Evolutionary conservation across 129 eudicot species (phyloP), one percentile per base, ranked within the genome.

Genomic region (Arctium lappa): DNA sequence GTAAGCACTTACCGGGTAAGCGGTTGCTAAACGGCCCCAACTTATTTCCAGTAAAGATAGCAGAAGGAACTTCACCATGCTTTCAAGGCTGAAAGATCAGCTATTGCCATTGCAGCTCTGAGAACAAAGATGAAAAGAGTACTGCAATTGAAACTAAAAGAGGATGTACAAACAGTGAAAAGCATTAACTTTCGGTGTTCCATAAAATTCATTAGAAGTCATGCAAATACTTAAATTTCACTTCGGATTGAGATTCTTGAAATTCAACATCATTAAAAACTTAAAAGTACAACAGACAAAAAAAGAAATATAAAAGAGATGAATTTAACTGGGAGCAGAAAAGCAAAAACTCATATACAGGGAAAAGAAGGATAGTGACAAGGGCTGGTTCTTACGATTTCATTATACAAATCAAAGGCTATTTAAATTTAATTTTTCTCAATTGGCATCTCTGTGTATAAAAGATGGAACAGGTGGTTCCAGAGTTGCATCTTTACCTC

Each of bases 381-480:
- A 5, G 18, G 76, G 22, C 42, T 1, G 30, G 31, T 27, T 50
- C 63, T 60, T 60, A 60, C 68, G 6, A 56, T 10, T 69, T 48
- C 56, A 15, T 40, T 10, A 48, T 27, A 50, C 77, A 66, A 15
- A 63, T 36, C 46, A 68, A n/a, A 6, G 4, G 33, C 72, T 33
- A 10, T 38, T 3, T 2, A n/a, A 73, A 37, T 53, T 82, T 32
- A 33, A 33, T 2, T 72, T 56, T 31, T 77, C 38, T 86, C 81
- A 88, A 60, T 77, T 77, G 42, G 9, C 79, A 78, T 90, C 95
- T 85, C 92, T 85, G 37, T 78, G 78, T 81, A 94, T 92, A 2
- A 84, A 72, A 38, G 88, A 87, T 36, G 91, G 92, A 72, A 72
- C 69, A n/a, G 98, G 98, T 50, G 98, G 94, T 56, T 32, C 83